Base-by-base conservation (phyloP, 768 basidiomycete genomes). In the Boletus tomentosulus region DNA sequence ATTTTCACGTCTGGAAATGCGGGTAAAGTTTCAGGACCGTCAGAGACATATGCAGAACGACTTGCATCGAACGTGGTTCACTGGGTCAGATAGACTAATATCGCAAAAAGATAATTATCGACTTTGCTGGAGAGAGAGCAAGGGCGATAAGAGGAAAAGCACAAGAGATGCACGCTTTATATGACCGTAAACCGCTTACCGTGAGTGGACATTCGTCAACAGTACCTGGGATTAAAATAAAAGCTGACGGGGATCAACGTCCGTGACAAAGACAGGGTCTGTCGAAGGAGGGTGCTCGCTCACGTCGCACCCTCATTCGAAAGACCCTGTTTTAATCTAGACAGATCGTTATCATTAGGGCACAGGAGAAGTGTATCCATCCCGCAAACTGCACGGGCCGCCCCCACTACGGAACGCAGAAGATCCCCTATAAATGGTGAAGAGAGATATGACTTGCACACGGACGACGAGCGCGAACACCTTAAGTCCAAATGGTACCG, bases 401-500 rank as follows among this genome's bases (percentile, higher is more conserved):
- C 37, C 33, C 28, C 13, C 24, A 37, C 50, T 8, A 45, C 4
- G 31, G 41, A 5, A 2, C 31, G 35, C 6, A 1, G 56, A 33
- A 10, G 53, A 56, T 53, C 58, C 27, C 46, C 49, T 39, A 33
- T 28, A 31, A 62, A 49, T 50, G 25, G 48, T n/a, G 41, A 33
- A 48, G 19, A 19, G 15, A 8, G 31, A 28, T 24, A 42, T 44
- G 31, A 46, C 16, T 12, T 48, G 6, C 24, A 6, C 39, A 45
- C 27, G 25, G 19, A 48, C 55, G 5, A 41, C 16, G 19, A 31
- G n/a, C 35, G 12, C 35, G n/a, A 25, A 19, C 51, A 47, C 50
- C 37, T 33, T 54, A 52, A 52, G 50, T 35, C 60, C 60, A 53
- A 57, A 51, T 55, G 46, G 50, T 35, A 46, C 42, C 12, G 13